phyloP scores from a whole-genome alignment of 441 rosid species.

The Metrosideros polymorpha region DNA sequence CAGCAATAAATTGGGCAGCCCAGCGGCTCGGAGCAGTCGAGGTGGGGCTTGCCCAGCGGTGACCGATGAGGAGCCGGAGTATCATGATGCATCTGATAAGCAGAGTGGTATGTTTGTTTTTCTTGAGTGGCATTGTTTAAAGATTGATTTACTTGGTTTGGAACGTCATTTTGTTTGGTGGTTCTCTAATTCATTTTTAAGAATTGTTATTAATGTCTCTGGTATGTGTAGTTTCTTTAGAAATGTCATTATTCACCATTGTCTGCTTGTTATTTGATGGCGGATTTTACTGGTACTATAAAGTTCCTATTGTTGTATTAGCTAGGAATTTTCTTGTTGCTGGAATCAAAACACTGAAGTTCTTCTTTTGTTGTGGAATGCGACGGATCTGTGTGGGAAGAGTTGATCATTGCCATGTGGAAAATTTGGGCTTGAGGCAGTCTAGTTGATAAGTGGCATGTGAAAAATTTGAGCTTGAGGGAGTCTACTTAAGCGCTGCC shows the following conservation, averaged over 20 bases:
- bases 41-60: slow-evolving; percentile 12
- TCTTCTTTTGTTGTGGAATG: background rate
- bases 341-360: background rate
- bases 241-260: background rate
- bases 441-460: background rate
- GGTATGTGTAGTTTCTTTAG: background rate
- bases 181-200: background rate
- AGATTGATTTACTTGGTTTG: background rate
- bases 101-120: slow-evolving; percentile 1
- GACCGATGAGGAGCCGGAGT: slow-evolving; percentile 41
- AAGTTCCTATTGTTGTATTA: background rate
- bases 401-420: background rate
- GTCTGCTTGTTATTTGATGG: background rate
- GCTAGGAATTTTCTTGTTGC: background rate
- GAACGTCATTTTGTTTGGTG: background rate
- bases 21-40: background rate
- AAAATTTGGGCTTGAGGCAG: background rate
- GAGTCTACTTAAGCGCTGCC: background rate
- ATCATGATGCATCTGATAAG: slow-evolving; percentile 30
- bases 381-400: background rate
- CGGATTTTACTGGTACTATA: background rate
- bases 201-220: background rate
- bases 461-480: background rate
- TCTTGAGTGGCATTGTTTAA: background rate
- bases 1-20: background rate